These are phyloP conservation scores for Wallacemonas collosoma DNA, from an alignment of 208 protist species.

Conservation along the genomic window DNA sequence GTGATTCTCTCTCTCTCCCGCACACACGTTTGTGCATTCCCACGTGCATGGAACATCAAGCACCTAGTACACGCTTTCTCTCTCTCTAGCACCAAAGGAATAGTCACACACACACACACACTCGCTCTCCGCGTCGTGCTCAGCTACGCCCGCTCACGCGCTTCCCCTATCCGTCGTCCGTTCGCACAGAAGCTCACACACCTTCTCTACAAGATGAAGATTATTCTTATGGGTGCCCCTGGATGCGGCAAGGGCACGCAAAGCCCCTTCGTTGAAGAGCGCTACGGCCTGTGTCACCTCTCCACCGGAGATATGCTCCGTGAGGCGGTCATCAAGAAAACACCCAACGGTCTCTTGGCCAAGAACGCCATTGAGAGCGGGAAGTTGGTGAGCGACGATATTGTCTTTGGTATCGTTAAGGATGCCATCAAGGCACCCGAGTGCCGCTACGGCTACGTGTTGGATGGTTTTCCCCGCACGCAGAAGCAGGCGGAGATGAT, in stretches of 20 bases:
- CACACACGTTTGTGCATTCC: background rate
- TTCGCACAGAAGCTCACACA: constrained; percentile 1
- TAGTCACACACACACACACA: background rate
- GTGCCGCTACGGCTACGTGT: constrained; percentile 91
- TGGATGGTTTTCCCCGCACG: constrained; percentile 96
- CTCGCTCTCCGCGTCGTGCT: background rate
- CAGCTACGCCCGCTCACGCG: background rate
- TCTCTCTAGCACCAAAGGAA: too few relatives aligned
- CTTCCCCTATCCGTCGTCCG: background rate
- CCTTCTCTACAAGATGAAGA: constrained; percentile 62
- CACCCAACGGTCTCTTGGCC: constrained; percentile 63
- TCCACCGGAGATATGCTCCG: constrained; percentile 96
- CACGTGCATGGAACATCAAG: background rate
- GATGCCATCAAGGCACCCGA: constrained; percentile 82
- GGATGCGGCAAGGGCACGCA: constrained; percentile 96
- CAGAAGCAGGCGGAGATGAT: constrained; percentile 92
- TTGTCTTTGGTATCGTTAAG: constrained; percentile 92
- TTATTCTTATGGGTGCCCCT: constrained; percentile 91
- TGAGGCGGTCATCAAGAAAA: constrained; percentile 73
- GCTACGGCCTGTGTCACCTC: constrained; percentile 93
- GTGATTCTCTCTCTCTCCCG: constrained; percentile 12
- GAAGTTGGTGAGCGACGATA: constrained; percentile 90
- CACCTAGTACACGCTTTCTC: background rate
- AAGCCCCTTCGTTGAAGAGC: constrained; percentile 82
- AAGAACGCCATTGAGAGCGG: constrained; percentile 82